Percentiles rank a stretch among this genome's conserved stretches.
These are phyloP conservation scores for Periconia sp. DNA, from an alignment of 2,329 filamentous ascomycete genomes.

Conservation along the genomic window DNA sequence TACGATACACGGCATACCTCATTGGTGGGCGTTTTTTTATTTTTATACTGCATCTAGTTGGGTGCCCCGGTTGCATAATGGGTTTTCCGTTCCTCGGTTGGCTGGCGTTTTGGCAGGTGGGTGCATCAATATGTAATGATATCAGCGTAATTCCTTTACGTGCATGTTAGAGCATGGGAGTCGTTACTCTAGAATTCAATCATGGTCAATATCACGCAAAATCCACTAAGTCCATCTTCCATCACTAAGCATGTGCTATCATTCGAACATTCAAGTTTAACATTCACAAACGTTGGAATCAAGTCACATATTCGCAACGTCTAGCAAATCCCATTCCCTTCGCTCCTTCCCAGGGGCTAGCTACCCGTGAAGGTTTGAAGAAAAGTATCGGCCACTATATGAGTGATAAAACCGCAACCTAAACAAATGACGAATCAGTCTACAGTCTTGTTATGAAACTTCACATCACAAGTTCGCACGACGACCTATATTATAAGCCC, in stretches of 20 bases:
- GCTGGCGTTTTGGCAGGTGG: slow-evolving; percentile 20
- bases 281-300: too few relatives aligned
- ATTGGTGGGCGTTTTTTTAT: slow-evolving; percentile 24
- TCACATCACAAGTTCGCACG: too few relatives aligned
- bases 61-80: slow-evolving; percentile 21
- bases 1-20: slow-evolving; percentile 32
- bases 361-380: too few relatives aligned
- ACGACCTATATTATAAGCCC: too few relatives aligned
- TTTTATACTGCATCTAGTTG: slow-evolving; percentile 30
- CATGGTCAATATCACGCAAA: background rate
- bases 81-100: slow-evolving; percentile 8
- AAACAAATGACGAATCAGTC: too few relatives aligned
- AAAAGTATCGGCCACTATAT: too few relatives aligned
- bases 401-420: too few relatives aligned
- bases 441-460: too few relatives aligned
- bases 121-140: slow-evolving; percentile 16
- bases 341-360: too few relatives aligned
- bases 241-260: background rate
- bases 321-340: too few relatives aligned
- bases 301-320: too few relatives aligned
- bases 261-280: background rate
- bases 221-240: background rate
- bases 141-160: slow-evolving; percentile 13
- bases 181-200: background rate
- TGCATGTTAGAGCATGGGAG: background rate